Conservation (phyloP, 306 rosid genomes). For the Gastrolobium bilobum region DNA sequence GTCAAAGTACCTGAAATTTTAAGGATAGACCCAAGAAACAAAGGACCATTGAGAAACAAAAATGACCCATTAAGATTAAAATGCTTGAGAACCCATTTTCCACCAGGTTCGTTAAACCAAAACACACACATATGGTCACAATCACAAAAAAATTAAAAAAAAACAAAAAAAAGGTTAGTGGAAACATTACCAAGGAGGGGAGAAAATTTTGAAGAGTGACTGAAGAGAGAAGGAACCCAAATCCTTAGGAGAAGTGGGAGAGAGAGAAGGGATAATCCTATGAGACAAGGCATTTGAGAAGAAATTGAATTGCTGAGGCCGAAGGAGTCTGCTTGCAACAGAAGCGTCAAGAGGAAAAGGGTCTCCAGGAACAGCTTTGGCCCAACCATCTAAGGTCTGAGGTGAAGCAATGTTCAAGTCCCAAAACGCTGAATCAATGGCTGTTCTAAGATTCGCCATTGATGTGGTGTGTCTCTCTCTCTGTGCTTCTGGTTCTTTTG, state of each 20-base stretch:
- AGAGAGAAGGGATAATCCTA: conserved; percentile 67
- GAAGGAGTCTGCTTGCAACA: conserved; percentile 66
- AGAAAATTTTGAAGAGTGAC: conserved; percentile 59
- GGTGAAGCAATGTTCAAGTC: conserved; percentile 77
- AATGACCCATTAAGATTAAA: conserved; percentile 15
- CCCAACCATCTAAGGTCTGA: conserved; percentile 68
- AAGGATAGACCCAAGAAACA: not conserved
- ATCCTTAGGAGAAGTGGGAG: conserved; percentile 68
- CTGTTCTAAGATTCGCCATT: conserved; percentile 84
- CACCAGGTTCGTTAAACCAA: not conserved
- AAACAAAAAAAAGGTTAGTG: not conserved
- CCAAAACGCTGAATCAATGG: conserved; percentile 90
- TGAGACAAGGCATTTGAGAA: conserved; percentile 63
- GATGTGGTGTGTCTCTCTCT: not conserved
- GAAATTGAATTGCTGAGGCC: conserved; percentile 71
- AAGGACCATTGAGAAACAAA: not conserved
- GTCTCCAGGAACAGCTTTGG: conserved; percentile 74
- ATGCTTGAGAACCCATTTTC: conserved; percentile 13
- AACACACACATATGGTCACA: not conserved
- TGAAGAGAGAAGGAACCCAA: conserved; percentile 80
- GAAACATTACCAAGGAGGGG: conserved; percentile 60
- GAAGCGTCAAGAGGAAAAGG: conserved; percentile 79
- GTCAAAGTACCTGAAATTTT: not conserved
- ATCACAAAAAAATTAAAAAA: not conserved
- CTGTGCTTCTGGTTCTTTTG: not conserved